Base-by-base conservation (phyloP, 1,284 basidiomycete species). In the Austropuccinia psidii region DNA sequence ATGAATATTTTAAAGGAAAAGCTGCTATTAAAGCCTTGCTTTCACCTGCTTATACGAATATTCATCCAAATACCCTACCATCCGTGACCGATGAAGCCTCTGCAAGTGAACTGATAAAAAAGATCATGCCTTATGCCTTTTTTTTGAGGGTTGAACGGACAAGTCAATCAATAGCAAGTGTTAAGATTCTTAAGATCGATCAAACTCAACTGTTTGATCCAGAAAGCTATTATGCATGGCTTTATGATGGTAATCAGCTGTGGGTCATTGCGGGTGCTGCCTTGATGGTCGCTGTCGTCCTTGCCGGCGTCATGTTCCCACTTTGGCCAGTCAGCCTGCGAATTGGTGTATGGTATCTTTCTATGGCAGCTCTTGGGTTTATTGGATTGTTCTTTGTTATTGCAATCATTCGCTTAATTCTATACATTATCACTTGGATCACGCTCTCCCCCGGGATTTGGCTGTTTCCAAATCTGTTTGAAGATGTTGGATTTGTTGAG, bases 221-320 rank as follows among this genome's bases (percentile, higher is more conserved):
- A 2, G 86, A 88, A 8, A 87, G 88, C 74, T 91, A 93, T 82
- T 98, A 91, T 81, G 93, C 90, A 21, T 98, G 95, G 95, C 92
- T 98, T 82, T 93, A 93, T 82, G 93, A 96, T 76, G 93, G 93
- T 47, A 90, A 90, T 2, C 93, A 97, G 80, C 88, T 93, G 85
- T 91, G 89, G 76, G 93, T 91, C 15, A 93, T 95, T 79, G 86
- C 93, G n/a, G 92, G 93, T 43, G 95, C 91, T 13, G 83, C 90
- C 27, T 88, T 88, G 39, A 94, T 99, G 91, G 93, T 98, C 70
- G 87, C 85, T 37, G 84, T 97, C 79, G 93, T 98, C 85, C 88
- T 99, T 54, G 94, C 90, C 0, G 94, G 91, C 1, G 95, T 98
- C 80, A 97, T 99, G 93, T 99, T 98, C 86, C 95, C 95, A 0